Percentiles rank a stretch among this genome's conserved stretches.
Evolutionary conservation across 495 filamentous ascomycete species (phyloP).

Genomic region (Hyaloscypha bicolor): DNA sequence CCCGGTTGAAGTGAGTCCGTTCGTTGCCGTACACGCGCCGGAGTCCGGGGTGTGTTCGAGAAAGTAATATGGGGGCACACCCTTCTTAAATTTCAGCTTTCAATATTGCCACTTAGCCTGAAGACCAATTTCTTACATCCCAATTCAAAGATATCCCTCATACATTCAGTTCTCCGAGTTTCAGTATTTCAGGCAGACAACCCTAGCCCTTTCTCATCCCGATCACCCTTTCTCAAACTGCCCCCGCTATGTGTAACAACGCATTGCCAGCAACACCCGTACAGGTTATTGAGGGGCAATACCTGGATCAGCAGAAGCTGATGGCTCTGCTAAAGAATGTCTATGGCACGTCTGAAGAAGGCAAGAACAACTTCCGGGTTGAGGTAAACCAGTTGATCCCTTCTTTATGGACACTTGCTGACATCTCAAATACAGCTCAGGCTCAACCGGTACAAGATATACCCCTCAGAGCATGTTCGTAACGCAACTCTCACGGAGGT

Average conservation of each 20-base stretch:
- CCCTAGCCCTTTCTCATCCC: background rate
- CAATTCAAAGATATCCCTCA: background rate
- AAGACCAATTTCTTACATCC: background rate
- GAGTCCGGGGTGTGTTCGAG: background rate
- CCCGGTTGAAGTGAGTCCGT: background rate
- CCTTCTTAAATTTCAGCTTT: background rate
- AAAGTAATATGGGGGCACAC: background rate
- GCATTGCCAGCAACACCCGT: slow-evolving; percentile 1
- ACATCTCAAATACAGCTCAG: slow-evolving; percentile 9
- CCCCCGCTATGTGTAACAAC: background rate
- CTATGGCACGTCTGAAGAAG: slow-evolving; percentile 14
- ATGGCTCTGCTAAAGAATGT: slow-evolving; percentile 13
- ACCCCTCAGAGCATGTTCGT: slow-evolving; percentile 12
- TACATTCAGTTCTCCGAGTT: background rate
- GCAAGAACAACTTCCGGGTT: slow-evolving; percentile 22
- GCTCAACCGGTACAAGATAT: slow-evolving; percentile 28
- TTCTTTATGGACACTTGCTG: background rate
- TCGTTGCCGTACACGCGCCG: background rate
- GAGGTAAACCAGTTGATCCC: slow-evolving; percentile 5
- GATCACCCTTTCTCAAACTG: background rate
- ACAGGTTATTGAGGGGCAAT: slow-evolving; percentile 23
- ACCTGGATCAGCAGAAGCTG: slow-evolving; percentile 23
- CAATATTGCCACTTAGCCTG: background rate
- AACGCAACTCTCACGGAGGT: slow-evolving; percentile 11
- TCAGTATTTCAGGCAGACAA: background rate